phyloP scores from a whole-genome alignment of 169 alveolate species.

The Plasmodium malariae region DNA sequence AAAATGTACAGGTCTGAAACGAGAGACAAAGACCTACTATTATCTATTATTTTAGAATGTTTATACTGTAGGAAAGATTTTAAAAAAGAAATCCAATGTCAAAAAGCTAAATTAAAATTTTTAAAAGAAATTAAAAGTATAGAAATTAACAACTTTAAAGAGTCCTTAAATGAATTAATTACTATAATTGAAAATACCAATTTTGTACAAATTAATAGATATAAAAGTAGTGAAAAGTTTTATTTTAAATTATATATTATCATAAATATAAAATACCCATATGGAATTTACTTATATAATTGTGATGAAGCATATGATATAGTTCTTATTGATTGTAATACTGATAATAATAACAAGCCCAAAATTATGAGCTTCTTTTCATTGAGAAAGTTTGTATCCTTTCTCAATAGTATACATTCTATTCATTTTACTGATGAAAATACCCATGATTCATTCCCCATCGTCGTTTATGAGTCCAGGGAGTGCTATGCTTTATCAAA shows the following conservation, averaged over 20 bases:
- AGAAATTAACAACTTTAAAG: conserved; percentile 60
- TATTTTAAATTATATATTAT: conserved; percentile 56
- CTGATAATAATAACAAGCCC: conserved; percentile 42
- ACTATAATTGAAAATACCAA: conserved; percentile 54
- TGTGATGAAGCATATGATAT: conserved; percentile 67
- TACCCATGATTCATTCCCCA: conserved; percentile 49
- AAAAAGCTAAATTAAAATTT: conserved; percentile 39
- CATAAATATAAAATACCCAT: conserved; percentile 37
- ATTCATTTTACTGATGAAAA: conserved; percentile 40
- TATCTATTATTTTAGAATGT: conserved; percentile 53
- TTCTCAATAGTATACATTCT: conserved; percentile 30
- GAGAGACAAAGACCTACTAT: conserved; percentile 55
- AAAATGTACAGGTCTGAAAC: conserved; percentile 71
- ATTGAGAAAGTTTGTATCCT: conserved; percentile 55
- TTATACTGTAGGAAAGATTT: conserved; percentile 43
- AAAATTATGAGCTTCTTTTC: conserved; percentile 64
- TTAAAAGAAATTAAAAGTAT: conserved; percentile 71
- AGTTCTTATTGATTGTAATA: conserved; percentile 66
- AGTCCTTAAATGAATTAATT: conserved; percentile 60
- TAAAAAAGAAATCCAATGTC: conserved; percentile 30
- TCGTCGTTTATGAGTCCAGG: conserved; percentile 45
- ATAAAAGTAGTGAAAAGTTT: conserved; percentile 19
- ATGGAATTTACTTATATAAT: conserved; percentile 54
- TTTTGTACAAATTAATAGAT: conserved; percentile 22
- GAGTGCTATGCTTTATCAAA: conserved; percentile 56